A percentile compares a stretch with the other conserved stretches of the same genome.
Conservation (phyloP, 805 yeast species). For the Komagataella pseudopastoris region DNA sequence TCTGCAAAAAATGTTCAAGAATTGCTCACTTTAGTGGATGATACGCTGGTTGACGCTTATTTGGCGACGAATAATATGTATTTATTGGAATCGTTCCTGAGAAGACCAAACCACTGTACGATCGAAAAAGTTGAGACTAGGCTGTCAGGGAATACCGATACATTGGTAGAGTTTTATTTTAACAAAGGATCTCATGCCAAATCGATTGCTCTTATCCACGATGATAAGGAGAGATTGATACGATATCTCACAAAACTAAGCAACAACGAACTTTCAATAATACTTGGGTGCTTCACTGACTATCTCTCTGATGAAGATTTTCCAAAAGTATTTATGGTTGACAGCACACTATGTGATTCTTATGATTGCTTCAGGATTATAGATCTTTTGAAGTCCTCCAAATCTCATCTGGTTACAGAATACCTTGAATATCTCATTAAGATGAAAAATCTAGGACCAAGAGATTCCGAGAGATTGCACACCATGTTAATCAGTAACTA, state of each 20-base stretch:
- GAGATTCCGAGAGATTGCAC: background rate
- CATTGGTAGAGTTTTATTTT: slow-evolving; percentile 65
- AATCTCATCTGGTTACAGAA: background rate
- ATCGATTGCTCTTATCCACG: slow-evolving; percentile 50
- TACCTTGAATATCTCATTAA: background rate
- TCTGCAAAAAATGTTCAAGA: slow-evolving; percentile 16
- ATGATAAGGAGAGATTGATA: slow-evolving; percentile 11
- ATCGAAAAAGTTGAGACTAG: slow-evolving; percentile 43
- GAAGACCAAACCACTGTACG: slow-evolving; percentile 67
- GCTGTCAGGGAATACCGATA: slow-evolving; percentile 26
- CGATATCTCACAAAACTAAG: slow-evolving; percentile 13
- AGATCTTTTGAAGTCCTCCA: background rate
- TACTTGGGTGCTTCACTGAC: background rate
- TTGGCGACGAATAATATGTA: slow-evolving; percentile 44
- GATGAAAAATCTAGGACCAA: background rate
- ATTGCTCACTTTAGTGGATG: slow-evolving; percentile 44
- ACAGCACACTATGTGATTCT: background rate
- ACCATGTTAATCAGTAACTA: background rate
- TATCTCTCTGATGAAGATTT: background rate
- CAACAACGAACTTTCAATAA: background rate
- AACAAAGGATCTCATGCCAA: slow-evolving; percentile 48
- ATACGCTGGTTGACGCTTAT: slow-evolving; percentile 67
- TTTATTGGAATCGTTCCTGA: slow-evolving; percentile 69
- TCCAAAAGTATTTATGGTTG: background rate
- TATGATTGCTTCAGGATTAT: background rate